phyloP scores from a whole-genome alignment of 306 rosid genomes.

The Quercus glauca region DNA sequence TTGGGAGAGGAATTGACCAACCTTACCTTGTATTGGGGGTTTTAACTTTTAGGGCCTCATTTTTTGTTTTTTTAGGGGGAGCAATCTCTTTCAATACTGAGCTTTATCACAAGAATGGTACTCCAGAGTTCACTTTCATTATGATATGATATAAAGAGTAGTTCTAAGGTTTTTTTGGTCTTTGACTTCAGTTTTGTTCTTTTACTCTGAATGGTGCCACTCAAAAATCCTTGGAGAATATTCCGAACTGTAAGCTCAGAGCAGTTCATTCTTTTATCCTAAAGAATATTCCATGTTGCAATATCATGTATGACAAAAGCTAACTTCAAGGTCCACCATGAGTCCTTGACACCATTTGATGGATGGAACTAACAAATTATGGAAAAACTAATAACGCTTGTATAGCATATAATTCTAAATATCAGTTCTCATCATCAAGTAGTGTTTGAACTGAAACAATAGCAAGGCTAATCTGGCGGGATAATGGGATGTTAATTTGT shows the following conservation, averaged over 20 bases:
- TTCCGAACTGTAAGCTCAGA: background rate
- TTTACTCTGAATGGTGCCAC: background rate
- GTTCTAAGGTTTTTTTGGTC: background rate
- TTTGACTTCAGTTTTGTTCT: background rate
- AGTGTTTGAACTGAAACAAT: too few relatives aligned
- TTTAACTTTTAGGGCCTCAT: too few relatives aligned
- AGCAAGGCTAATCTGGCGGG: too few relatives aligned
- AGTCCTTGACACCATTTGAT: background rate
- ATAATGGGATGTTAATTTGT: too few relatives aligned
- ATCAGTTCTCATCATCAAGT: background rate
- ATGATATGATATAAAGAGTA: background rate
- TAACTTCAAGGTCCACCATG: background rate
- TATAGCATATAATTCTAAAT: background rate
- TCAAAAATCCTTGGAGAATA: background rate
- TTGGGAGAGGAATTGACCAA: too few relatives aligned
- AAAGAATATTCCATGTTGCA: background rate
- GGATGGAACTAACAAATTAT: background rate
- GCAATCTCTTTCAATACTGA: too few relatives aligned
- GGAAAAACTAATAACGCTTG: background rate
- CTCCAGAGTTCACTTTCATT: background rate
- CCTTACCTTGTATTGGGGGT: too few relatives aligned
- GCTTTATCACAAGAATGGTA: too few relatives aligned
- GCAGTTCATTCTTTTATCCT: background rate
- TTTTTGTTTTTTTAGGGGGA: too few relatives aligned
- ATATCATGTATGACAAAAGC: background rate